These are phyloP conservation scores for Ganoderma meredithae DNA, from an alignment of 1,284 basidiomycete genomes.

Conservation along the genomic window DNA sequence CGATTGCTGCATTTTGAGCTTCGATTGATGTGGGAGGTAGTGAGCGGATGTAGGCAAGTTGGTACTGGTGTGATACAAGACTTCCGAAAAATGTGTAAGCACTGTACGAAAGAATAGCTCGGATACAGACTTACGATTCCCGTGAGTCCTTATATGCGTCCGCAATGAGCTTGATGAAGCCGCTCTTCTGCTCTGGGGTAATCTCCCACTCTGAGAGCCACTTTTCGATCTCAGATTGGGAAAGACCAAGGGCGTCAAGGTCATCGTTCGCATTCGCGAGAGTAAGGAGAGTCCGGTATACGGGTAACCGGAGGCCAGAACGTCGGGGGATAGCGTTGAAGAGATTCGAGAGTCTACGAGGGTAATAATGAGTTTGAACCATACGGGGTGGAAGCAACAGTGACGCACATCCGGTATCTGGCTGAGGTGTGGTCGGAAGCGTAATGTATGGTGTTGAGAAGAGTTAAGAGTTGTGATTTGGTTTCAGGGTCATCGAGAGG, in stretches of 20 bases:
- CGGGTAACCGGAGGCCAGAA: constrained; percentile 71
- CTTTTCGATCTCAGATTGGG: constrained; percentile 67
- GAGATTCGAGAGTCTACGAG: constrained; percentile 79
- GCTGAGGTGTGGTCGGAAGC: constrained; percentile 58
- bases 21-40: constrained; percentile 60
- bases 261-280: constrained; percentile 74
- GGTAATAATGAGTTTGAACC: constrained; percentile 12
- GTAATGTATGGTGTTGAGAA: constrained; percentile 65
- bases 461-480: constrained; percentile 53
- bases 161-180: constrained; percentile 75
- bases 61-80: constrained; percentile 67
- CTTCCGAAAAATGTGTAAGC: constrained; percentile 44
- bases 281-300: constrained; percentile 74
- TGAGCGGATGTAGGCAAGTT: constrained; percentile 65
- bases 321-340: constrained; percentile 84
- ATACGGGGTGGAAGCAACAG: constrained; percentile 3
- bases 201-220: constrained; percentile 85
- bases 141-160: constrained; percentile 66
- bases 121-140: constrained; percentile 55
- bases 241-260: constrained; percentile 72
- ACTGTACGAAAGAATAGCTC: background rate
- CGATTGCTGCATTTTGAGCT: constrained; percentile 62
- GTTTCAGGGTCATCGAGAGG: constrained; percentile 61
- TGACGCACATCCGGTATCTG: constrained; percentile 75
- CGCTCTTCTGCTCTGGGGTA: constrained; percentile 69